A percentile compares a stretch with the other conserved stretches of the same genome.
phyloP scores from a whole-genome alignment of 441 rosid genomes.

The Populus tomentosa region DNA sequence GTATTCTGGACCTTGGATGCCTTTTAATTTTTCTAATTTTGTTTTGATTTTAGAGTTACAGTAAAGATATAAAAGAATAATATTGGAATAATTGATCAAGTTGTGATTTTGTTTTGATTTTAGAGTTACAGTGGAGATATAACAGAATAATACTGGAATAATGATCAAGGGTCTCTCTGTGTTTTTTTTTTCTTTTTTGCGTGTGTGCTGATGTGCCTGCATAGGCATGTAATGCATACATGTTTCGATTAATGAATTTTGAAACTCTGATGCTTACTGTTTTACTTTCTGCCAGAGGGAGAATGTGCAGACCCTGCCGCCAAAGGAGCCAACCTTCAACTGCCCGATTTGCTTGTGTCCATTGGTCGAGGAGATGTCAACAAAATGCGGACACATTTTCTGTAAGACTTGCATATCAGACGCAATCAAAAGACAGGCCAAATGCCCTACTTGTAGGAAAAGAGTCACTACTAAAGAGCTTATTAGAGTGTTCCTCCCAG shows the following conservation, averaged over 20 bases:
- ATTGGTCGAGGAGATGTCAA: conserved; percentile 67
- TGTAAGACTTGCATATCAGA: conserved; percentile 70
- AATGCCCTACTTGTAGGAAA: conserved; percentile 93
- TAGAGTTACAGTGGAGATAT: background rate
- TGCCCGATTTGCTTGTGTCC: conserved; percentile 91
- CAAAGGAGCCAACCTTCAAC: conserved; percentile 62
- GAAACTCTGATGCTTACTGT: conserved; percentile 1
- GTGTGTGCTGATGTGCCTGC: background rate
- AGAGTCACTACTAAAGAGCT: conserved; percentile 50
- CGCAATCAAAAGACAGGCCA: conserved; percentile 52
- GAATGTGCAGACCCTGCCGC: conserved; percentile 29
- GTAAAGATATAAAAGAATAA: too few relatives aligned
- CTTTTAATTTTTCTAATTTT: background rate
- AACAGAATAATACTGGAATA: background rate
- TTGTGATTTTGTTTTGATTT: too few relatives aligned
- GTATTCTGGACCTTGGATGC: background rate
- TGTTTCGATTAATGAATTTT: background rate
- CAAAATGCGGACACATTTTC: conserved; percentile 96
- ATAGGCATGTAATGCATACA: background rate
- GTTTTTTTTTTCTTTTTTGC: background rate
- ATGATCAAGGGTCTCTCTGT: background rate
- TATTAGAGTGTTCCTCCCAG: conserved; percentile 85
- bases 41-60: too few relatives aligned
- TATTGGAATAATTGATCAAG: too few relatives aligned
- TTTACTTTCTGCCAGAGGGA: conserved; percentile 38